Conservation (phyloP, 208 protist genomes). For the Wallacemonas sp. region DNA sequence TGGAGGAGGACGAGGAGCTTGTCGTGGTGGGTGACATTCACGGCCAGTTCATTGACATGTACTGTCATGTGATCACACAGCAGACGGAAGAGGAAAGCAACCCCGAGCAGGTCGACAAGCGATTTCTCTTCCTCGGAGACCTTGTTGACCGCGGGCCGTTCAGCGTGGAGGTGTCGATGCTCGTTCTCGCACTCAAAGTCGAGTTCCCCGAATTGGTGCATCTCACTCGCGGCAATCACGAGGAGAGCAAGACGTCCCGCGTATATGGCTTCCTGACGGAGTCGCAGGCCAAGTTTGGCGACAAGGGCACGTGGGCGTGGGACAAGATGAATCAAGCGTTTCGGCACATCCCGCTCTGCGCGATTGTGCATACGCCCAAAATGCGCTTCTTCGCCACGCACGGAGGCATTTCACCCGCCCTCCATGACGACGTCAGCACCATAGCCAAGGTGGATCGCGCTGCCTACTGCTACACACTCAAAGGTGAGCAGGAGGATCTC, state of each 20-base stretch:
- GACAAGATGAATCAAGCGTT: slow-evolving; percentile 73
- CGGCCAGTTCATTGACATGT: slow-evolving; percentile 77
- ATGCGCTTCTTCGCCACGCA: slow-evolving; percentile 97
- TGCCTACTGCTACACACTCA: slow-evolving; percentile 70
- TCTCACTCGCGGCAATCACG: slow-evolving; percentile 89
- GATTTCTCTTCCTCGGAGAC: slow-evolving; percentile 97
- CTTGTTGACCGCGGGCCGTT: slow-evolving; percentile 95
- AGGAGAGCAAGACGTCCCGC: slow-evolving; percentile 69
- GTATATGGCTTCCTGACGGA: slow-evolving; percentile 68
- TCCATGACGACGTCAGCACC: slow-evolving; percentile 26
- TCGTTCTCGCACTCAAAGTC: slow-evolving; percentile 86
- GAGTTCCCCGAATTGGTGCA: slow-evolving; percentile 73
- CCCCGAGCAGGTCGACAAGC: slow-evolving; percentile 17
- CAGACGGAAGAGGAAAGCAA: slow-evolving; percentile 15
- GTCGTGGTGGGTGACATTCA: slow-evolving; percentile 85
- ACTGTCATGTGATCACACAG: slow-evolving; percentile 49
- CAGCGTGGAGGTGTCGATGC: slow-evolving; percentile 48
- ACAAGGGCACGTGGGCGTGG: slow-evolving; percentile 56
- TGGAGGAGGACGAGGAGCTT: slow-evolving; percentile 37
- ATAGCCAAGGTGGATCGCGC: slow-evolving; percentile 33
- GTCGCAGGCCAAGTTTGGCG: slow-evolving; percentile 40
- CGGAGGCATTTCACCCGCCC: slow-evolving; percentile 94
- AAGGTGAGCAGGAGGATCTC: slow-evolving; percentile 94
- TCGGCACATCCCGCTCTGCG: slow-evolving; percentile 67
- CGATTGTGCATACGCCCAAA: slow-evolving; percentile 68